Base-by-base conservation (phyloP, 441 rosid species). In the Populus trichocarpa region DNA sequence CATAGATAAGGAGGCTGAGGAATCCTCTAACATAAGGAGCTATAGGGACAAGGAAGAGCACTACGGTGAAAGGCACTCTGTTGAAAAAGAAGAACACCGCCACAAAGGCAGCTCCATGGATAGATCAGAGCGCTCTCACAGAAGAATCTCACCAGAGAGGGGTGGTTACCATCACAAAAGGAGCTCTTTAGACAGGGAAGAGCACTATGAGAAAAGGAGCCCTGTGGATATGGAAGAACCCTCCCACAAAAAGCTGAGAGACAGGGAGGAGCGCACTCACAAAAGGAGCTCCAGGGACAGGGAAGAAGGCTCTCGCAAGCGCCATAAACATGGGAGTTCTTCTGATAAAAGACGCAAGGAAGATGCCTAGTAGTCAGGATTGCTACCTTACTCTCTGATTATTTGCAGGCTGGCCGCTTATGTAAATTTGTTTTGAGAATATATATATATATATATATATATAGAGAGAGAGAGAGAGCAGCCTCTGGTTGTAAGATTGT, bases 1-100 rank as follows among this genome's bases (percentile, higher is more conserved):
- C 13, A 46, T 8, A 4, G 84, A 80, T 25, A 74, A 74, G 75
- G 84, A 81, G 70, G 76, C 22, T 68, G 83, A 78, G 75, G 88
- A 81, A 20, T 72, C 6, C 20, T 40, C 12, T 59, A 53, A 57
- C 73, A 79, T 23, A 73, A 73, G 81, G 67, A 69, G 71, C 73
- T 16, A 73, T 63, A 57, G 12, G 69, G 90, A 85, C 72, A 83
- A 78, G 83, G 90, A 87, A 81, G 93, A 85, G 64, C 35, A 23
- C 25, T 32, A 74, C 64, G 71, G 42, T 61, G 78, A 70, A 67
- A 82, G 82, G 40, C 71, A 82, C 65, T 76, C 42, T n/a, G 42
- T 35, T 14, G 83, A 81, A 71, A 83, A 75, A 70, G 83, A 79
- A 25, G 81, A 30, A 46, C 77, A 9, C 33, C 73, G 76, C 74